These are phyloP conservation scores for Aspergillus sparsus DNA, from an alignment of 495 filamentous ascomycete genomes.

Conservation along the genomic window DNA sequence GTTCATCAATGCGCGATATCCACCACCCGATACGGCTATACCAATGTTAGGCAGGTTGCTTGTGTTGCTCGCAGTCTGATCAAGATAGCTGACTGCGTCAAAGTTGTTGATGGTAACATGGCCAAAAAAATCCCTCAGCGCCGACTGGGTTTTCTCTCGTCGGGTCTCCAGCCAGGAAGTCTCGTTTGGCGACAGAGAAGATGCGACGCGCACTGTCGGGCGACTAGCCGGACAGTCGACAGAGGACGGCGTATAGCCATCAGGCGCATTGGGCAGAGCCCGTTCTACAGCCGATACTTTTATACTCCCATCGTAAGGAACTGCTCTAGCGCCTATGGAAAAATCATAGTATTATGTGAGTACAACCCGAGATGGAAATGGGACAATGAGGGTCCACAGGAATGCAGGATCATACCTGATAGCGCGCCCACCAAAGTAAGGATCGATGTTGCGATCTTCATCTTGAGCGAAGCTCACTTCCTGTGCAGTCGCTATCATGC, in stretches of 20 bases:
- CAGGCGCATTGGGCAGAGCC: slow-evolving; percentile 47
- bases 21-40: slow-evolving; percentile 62
- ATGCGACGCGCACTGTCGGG: slow-evolving; percentile 57
- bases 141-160: slow-evolving; percentile 55
- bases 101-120: slow-evolving; percentile 74
- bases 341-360: slow-evolving; percentile 1
- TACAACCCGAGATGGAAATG: background rate
- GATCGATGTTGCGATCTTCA: slow-evolving; percentile 31
- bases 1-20: slow-evolving; percentile 85
- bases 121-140: slow-evolving; percentile 72
- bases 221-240: slow-evolving; percentile 45
- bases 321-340: slow-evolving; percentile 7
- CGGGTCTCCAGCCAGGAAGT: slow-evolving; percentile 62
- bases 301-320: background rate
- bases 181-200: slow-evolving; percentile 64
- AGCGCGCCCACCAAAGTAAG: slow-evolving; percentile 34
- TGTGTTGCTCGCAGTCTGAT: slow-evolving; percentile 53
- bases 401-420: slow-evolving; percentile 27
- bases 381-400: background rate
- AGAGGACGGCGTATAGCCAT: slow-evolving; percentile 46
- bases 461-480: slow-evolving; percentile 11
- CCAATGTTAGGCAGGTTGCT: slow-evolving; percentile 64
- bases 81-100: slow-evolving; percentile 71
- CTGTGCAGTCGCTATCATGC: slow-evolving; percentile 1
- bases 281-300: background rate